Evolutionary conservation across 2,329 filamentous ascomycete species (phyloP).

Genomic region (Nemania sp.): DNA sequence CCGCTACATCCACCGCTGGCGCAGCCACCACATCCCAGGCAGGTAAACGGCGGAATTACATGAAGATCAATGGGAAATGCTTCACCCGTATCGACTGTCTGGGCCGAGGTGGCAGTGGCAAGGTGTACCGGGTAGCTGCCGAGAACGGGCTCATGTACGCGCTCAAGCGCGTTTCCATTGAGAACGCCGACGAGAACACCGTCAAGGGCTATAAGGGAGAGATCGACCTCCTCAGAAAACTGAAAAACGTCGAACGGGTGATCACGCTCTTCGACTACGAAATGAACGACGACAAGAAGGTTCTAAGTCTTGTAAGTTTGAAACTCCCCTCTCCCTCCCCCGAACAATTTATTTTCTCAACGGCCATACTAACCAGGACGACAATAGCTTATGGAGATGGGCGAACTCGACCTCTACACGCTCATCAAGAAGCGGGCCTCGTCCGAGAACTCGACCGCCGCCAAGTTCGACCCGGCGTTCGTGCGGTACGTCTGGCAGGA

Average conservation of each 20-base stretch:
- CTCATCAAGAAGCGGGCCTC: constrained; percentile 76
- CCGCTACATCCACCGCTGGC: constrained; percentile 81
- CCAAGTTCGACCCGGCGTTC: constrained; percentile 83
- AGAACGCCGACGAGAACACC: constrained; percentile 82
- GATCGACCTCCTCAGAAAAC: constrained; percentile 83
- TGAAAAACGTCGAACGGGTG: constrained; percentile 85
- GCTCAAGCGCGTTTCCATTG: constrained; percentile 87
- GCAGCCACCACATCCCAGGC: constrained; percentile 74
- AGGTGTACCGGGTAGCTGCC: constrained; percentile 94
- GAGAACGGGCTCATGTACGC: constrained; percentile 97
- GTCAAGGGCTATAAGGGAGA: constrained; percentile 91
- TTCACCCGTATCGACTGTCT: constrained; percentile 91
- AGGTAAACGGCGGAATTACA: constrained; percentile 76
- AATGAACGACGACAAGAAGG: constrained; percentile 87
- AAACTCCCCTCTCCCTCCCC: no score
- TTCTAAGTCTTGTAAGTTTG: constrained; percentile 75
- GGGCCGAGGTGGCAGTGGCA: constrained; percentile 88
- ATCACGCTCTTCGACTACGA: constrained; percentile 91
- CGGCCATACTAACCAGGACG: constrained; percentile 25
- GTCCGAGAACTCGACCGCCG: constrained; percentile 50
- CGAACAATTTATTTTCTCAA: not conserved
- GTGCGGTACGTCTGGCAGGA: constrained; percentile 99
- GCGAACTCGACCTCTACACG: constrained; percentile 88
- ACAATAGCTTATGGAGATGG: constrained; percentile 90
- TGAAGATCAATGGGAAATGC: constrained; percentile 86